Evolutionary conservation across 2,329 filamentous ascomycete species (phyloP).

Genomic region (Geosmithia flava): DNA sequence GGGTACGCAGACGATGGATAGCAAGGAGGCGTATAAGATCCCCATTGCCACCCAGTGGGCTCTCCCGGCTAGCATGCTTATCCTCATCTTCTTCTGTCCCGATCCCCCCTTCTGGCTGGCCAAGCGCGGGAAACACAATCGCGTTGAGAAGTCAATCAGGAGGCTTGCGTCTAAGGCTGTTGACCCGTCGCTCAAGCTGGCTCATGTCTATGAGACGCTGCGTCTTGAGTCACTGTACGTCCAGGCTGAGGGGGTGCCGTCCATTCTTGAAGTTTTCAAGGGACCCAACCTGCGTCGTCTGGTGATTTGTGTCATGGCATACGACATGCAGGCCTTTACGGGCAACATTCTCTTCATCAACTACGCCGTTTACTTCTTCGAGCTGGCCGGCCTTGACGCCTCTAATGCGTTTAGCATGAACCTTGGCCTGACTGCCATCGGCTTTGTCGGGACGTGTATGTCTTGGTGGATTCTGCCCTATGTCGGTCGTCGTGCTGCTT

Average conservation of each 20-base stretch:
- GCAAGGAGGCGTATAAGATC: conserved; percentile 3
- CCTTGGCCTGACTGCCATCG: background rate
- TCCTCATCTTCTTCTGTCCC: background rate
- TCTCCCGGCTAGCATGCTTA: background rate
- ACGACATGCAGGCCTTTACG: background rate
- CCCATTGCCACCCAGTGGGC: background rate
- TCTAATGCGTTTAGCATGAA: background rate
- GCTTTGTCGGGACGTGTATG: background rate
- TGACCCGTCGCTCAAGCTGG: background rate
- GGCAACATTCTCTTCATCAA: background rate
- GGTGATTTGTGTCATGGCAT: background rate
- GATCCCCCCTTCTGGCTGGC: background rate
- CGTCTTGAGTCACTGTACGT: background rate
- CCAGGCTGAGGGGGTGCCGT: background rate
- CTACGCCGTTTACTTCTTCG: background rate
- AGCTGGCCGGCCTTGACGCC: background rate
- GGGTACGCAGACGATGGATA: conserved; percentile 12
- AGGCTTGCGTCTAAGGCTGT: background rate
- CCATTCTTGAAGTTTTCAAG: background rate
- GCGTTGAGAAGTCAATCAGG: background rate
- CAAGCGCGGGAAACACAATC: background rate
- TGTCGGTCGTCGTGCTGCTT: background rate
- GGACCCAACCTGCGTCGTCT: background rate
- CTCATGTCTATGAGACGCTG: background rate
- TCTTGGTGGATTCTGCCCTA: background rate